These are phyloP conservation scores for Amanita fuliginea DNA, from an alignment of 768 basidiomycete species.

Conservation along the genomic window DNA sequence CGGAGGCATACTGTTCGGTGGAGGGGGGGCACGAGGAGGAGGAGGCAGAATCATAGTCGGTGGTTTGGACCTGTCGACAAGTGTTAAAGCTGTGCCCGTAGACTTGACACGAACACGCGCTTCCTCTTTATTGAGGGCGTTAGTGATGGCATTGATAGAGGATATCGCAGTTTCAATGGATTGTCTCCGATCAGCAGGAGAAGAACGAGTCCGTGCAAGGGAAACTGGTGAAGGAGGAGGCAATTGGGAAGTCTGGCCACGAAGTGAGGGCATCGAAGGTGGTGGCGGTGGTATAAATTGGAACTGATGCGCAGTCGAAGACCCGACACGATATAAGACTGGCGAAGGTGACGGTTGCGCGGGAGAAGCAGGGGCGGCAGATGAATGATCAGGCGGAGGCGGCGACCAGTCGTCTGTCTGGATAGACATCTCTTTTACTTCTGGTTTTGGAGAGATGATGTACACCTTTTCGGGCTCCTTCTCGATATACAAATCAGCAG, in stretches of 20 bases:
- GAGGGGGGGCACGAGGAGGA: conserved; percentile 67
- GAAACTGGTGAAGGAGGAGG: conserved; percentile 33
- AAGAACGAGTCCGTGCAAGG: conserved; percentile 39
- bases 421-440: conserved; percentile 62
- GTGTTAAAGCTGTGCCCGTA: conserved; percentile 31
- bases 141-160: conserved; percentile 25
- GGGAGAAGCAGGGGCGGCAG: conserved; percentile 16
- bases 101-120: conserved; percentile 56
- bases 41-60: conserved; percentile 81
- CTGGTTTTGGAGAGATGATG: conserved; percentile 38
- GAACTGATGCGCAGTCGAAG: conserved; percentile 37
- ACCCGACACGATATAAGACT: conserved; percentile 46
- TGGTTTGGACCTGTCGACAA: conserved; percentile 69
- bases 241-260: conserved; percentile 23
- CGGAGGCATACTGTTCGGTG: conserved; percentile 60
- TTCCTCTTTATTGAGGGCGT: conserved; percentile 19
- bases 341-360: conserved; percentile 12
- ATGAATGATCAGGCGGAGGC: conserved; percentile 21
- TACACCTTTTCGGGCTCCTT: conserved; percentile 24
- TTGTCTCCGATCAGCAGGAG: conserved; percentile 49
- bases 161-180: conserved; percentile 67
- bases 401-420: conserved; percentile 73
- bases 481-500: conserved; percentile 22
- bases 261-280: conserved; percentile 17
- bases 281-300: conserved; percentile 56